phyloP scores from a whole-genome alignment of 208 protist genomes.

The Acanthamoeba healyi region DNA sequence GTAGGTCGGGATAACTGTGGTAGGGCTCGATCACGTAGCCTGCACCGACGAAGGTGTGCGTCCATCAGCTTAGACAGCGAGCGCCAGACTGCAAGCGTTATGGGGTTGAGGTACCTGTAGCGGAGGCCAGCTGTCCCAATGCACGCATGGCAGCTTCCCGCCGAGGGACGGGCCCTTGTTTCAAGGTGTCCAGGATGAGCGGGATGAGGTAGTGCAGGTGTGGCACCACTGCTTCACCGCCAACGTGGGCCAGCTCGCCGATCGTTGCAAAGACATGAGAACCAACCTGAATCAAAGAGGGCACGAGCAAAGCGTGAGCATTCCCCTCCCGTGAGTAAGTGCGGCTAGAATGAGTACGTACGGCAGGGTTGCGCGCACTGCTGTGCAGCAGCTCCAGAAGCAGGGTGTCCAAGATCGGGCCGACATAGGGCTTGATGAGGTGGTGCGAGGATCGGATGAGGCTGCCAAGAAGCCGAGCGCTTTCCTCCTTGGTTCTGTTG shows the following conservation, averaged over 20 bases:
- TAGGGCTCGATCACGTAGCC: slow-evolving; percentile 91
- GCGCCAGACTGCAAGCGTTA: no score
- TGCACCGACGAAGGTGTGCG: no score
- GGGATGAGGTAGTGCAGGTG: slow-evolving; percentile 90
- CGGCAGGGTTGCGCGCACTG: not conserved
- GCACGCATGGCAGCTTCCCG: slow-evolving; percentile 86
- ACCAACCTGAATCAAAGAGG: slow-evolving; percentile 84
- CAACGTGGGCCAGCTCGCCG: slow-evolving; percentile 89
- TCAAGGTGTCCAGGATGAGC: slow-evolving; percentile 90
- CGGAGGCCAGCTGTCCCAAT: slow-evolving; percentile 86
- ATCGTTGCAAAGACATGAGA: slow-evolving; percentile 88
- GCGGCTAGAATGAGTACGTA: no score
- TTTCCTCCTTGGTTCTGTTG: slow-evolving; percentile 88
- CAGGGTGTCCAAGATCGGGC: slow-evolving; percentile 89
- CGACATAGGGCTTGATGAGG: slow-evolving; percentile 92
- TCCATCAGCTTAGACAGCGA: no score
- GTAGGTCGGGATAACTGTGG: slow-evolving; percentile 88
- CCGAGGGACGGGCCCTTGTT: slow-evolving; percentile 86
- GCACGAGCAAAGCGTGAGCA: no score
- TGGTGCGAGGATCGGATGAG: slow-evolving; percentile 88
- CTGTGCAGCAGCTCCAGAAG: slow-evolving; percentile 86
- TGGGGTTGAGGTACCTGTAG: slow-evolving; percentile 78
- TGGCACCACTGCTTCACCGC: slow-evolving; percentile 84
- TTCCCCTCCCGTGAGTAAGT: not conserved
- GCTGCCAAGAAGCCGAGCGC: slow-evolving; percentile 87